phyloP scores from a whole-genome alignment of 2,329 filamentous ascomycete species.

The Colletotrichum horii region DNA sequence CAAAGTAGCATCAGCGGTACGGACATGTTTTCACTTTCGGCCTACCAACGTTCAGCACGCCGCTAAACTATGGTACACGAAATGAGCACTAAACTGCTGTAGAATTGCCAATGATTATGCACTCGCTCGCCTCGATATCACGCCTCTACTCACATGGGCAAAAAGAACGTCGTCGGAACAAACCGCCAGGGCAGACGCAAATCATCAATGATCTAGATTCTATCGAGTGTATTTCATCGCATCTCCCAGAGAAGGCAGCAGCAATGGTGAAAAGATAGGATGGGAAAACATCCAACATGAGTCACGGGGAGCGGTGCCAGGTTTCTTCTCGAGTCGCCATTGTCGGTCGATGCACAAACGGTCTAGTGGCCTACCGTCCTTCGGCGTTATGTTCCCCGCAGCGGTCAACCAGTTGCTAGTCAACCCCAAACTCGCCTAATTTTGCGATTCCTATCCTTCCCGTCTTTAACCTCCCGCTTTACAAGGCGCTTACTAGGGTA shows the following conservation, averaged over 20 bases:
- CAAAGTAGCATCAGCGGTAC: slow-evolving; percentile 1
- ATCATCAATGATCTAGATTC: background rate
- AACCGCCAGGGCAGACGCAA: background rate
- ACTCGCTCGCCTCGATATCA: background rate
- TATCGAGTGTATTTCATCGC: background rate
- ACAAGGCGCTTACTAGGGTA: background rate
- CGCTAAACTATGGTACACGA: background rate
- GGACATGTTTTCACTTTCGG: slow-evolving; percentile 1
- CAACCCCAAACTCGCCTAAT: slow-evolving; percentile 6
- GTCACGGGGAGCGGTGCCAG: background rate
- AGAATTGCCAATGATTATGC: background rate
- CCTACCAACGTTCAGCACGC: background rate
- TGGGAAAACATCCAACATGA: background rate
- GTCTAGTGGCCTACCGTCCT: background rate
- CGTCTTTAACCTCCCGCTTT: background rate
- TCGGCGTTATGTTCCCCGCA: slow-evolving; percentile 7
- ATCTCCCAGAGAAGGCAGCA: background rate
- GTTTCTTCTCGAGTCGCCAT: background rate
- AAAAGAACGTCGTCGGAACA: background rate
- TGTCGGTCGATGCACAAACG: background rate
- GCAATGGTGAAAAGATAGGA: background rate
- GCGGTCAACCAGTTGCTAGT: background rate
- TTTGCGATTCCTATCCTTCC: slow-evolving; percentile 2
- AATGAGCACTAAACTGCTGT: background rate
- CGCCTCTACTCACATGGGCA: background rate